Percentiles rank a stretch among this genome's conserved stretches.
These are phyloP conservation scores for Phytophthora melonis DNA, from an alignment of 352 stramenopile species.

Conservation along the genomic window DNA sequence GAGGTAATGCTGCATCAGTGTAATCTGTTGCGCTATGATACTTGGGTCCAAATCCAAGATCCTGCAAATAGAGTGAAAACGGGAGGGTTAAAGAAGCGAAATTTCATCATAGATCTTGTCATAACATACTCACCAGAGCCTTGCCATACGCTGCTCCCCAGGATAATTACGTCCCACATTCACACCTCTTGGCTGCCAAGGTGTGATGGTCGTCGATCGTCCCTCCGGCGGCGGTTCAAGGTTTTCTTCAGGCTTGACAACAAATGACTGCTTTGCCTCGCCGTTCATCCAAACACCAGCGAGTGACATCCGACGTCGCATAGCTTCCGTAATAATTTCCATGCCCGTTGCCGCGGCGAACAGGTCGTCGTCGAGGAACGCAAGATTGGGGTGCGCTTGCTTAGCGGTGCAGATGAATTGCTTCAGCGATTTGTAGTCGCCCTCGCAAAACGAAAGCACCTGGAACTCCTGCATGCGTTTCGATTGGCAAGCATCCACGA, in stretches of 20 bases:
- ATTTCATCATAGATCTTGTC: background rate
- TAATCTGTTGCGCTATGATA: constrained; percentile 87
- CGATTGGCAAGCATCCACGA: constrained; percentile 72
- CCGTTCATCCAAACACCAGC: constrained; percentile 74
- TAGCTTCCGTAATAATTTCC: constrained; percentile 81
- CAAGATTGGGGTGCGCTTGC: constrained; percentile 60
- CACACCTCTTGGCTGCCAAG: constrained; percentile 61
- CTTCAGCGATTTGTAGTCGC: constrained; percentile 75
- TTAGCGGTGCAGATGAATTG: constrained; percentile 78
- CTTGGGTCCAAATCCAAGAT: constrained; percentile 82
- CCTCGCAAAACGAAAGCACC: constrained; percentile 68
- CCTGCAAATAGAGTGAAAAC: constrained; percentile 40
- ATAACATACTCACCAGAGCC: constrained; percentile 62
- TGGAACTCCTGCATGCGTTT: constrained; percentile 71
- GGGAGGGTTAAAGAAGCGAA: background rate
- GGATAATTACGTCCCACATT: constrained; percentile 45
- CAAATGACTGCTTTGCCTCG: constrained; percentile 68
- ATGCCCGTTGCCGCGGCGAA: constrained; percentile 73
- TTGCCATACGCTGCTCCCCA: constrained; percentile 40
- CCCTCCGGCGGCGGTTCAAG: constrained; percentile 40
- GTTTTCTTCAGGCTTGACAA: constrained; percentile 60
- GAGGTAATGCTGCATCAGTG: constrained; percentile 87
- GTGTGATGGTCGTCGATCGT: constrained; percentile 55
- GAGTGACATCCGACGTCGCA: constrained; percentile 77
- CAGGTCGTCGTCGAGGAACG: constrained; percentile 81